Percentiles rank a stretch among this genome's conserved stretches.
phyloP scores from a whole-genome alignment of 768 basidiomycete species.

The Chalciporus chontae region DNA sequence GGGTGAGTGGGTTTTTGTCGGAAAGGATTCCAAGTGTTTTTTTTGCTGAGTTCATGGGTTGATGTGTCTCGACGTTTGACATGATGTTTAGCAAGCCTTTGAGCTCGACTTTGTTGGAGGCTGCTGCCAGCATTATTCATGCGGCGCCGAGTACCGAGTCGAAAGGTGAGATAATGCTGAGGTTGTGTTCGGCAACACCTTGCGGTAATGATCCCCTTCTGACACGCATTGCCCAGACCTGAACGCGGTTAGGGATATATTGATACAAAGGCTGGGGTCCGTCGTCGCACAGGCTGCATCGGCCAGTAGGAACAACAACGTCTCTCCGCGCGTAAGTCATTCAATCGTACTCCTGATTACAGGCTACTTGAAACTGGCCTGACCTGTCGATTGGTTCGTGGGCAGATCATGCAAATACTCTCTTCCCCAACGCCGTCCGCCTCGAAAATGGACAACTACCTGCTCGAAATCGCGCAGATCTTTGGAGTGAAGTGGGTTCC shows the following conservation, averaged over 20 bases:
- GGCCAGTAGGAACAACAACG: slow-evolving; percentile 48
- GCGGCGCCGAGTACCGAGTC: slow-evolving; percentile 53
- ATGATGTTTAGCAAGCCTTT: slow-evolving; percentile 33
- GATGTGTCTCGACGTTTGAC: slow-evolving; percentile 1
- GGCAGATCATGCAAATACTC: slow-evolving; percentile 51
- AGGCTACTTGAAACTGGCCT: background rate
- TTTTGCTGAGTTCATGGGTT: background rate
- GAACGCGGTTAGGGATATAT: slow-evolving; percentile 46
- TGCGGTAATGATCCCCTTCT: background rate
- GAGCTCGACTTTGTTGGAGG: slow-evolving; percentile 58
- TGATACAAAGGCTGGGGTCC: slow-evolving; percentile 53
- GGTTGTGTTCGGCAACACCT: background rate
- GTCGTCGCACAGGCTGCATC: slow-evolving; percentile 54
- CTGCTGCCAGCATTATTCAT: slow-evolving; percentile 64
- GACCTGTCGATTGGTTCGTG: background rate
- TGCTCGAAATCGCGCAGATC: slow-evolving; percentile 49
- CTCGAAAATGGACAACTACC: slow-evolving; percentile 50
- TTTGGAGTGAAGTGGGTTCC: slow-evolving; percentile 61
- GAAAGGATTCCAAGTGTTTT: background rate
- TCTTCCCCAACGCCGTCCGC: slow-evolving; percentile 54
- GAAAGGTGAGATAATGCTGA: slow-evolving; percentile 44
- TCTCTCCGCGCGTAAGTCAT: slow-evolving; percentile 46
- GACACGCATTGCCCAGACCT: slow-evolving; percentile 45
- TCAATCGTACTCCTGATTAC: no score
- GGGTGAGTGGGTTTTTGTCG: slow-evolving; percentile 11